Conservation (phyloP, 495 filamentous ascomycete species). For the Daldinia caldariorum region DNA sequence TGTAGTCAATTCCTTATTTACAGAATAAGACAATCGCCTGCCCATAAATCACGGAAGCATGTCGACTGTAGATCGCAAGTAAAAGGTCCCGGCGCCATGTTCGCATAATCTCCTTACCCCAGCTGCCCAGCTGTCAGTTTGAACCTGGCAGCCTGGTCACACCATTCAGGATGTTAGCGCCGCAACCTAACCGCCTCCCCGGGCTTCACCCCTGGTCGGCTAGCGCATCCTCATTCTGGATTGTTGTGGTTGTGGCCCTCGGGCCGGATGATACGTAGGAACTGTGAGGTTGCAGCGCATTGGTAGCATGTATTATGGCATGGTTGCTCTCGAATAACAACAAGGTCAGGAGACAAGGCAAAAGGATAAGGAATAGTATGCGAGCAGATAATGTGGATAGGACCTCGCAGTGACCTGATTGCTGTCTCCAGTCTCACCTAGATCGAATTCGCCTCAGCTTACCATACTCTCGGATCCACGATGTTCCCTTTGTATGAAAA, state of each 20-base stretch:
- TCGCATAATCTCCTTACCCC: slow-evolving; percentile 3
- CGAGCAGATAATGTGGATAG: neutral
- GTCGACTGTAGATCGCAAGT: neutral
- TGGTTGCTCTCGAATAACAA: slow-evolving; percentile 1
- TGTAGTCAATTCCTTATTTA: neutral
- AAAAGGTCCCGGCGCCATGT: neutral
- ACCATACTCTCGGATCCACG: slow-evolving; percentile 1
- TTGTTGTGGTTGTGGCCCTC: neutral
- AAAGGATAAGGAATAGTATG: neutral
- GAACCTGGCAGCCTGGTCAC: slow-evolving; percentile 2
- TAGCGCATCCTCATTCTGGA: slow-evolving; percentile 19
- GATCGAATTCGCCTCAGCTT: neutral
- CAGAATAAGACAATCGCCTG: neutral
- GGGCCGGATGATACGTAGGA: slow-evolving; percentile 13
- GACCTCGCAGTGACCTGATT: neutral
- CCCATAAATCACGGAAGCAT: neutral
- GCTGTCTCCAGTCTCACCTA: neutral
- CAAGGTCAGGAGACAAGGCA: neutral
- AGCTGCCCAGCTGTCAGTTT: neutral
- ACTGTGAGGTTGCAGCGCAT: slow-evolving; percentile 7
- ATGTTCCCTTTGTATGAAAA: neutral
- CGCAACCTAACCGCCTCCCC: slow-evolving; percentile 31
- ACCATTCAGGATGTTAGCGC: slow-evolving; percentile 12
- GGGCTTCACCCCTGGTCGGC: slow-evolving; percentile 11
- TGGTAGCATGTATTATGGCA: slow-evolving; percentile 5